Conservation (phyloP, 2,329 filamentous ascomycete species). For the Didymosphaeria variabile region DNA sequence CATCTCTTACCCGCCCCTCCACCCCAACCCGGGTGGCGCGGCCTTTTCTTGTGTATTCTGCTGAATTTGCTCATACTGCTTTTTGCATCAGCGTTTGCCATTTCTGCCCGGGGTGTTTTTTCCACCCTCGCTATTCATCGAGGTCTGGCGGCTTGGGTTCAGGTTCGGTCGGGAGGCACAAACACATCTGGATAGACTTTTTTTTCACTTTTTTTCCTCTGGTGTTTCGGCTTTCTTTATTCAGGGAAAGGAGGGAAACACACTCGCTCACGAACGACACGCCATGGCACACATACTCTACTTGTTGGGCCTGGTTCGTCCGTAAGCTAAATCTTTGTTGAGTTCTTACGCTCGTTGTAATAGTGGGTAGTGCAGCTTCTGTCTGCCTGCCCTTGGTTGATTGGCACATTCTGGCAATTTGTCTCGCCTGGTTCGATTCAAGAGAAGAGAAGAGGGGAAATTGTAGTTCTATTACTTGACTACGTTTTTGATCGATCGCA, state of each 20-base stretch:
- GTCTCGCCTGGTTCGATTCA: constrained; percentile 6
- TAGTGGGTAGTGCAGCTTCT: constrained; percentile 22
- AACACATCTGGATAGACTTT: constrained; percentile 29
- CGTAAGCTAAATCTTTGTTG: constrained; percentile 36
- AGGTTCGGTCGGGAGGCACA: constrained; percentile 13
- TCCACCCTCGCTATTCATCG: not conserved
- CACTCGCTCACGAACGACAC: constrained; percentile 40
- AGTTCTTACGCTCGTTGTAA: constrained; percentile 53
- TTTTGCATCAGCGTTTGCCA: constrained; percentile 30
- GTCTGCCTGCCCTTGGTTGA: constrained; percentile 20
- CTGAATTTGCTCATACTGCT: constrained; percentile 25
- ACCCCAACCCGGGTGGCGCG: not conserved
- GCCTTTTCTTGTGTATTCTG: constrained; percentile 36
- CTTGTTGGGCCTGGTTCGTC: constrained; percentile 33
- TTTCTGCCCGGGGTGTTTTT: constrained; percentile 28
- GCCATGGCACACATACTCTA: constrained; percentile 36
- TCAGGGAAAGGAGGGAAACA: constrained; percentile 16
- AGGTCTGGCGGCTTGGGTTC: constrained; percentile 8
- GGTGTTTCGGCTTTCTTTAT: constrained; percentile 23
- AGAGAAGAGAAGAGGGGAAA: not conserved
- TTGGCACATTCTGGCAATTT: constrained; percentile 41
- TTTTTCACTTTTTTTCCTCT: constrained; percentile 30
- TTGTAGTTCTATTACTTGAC: not conserved
- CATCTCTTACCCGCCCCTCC: constrained; percentile 21
- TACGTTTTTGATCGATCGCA: not conserved